A percentile compares a stretch with the other conserved stretches of the same genome.
Evolutionary conservation across 306 rosid genomes (phyloP).

Genomic region (Ormosia semicastrata): DNA sequence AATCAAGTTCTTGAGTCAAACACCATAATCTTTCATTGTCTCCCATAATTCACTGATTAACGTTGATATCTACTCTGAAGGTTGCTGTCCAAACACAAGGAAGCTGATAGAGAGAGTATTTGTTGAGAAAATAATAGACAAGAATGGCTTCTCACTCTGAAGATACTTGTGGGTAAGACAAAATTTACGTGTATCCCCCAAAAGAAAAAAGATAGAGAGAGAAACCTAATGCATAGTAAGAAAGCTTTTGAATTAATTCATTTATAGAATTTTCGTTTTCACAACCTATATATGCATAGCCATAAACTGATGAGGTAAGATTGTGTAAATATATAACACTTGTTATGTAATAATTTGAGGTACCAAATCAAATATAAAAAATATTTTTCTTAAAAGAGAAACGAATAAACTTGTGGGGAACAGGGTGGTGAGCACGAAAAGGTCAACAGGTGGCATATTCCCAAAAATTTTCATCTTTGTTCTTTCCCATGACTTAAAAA

Average conservation of each 20-base stretch:
- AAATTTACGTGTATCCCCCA: constrained; percentile 31
- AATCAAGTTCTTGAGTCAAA: constrained; percentile 37
- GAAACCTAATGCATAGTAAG: background rate
- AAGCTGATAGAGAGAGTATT: constrained; percentile 32
- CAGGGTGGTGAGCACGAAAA: constrained; percentile 2
- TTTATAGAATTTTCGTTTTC: too few relatives aligned
- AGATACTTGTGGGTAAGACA: constrained; percentile 49
- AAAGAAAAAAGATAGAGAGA: background rate
- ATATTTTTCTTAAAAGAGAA: background rate
- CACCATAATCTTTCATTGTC: constrained; percentile 37
- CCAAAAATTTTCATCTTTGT: constrained; percentile 28
- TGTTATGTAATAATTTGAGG: background rate
- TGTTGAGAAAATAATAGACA: constrained; percentile 33
- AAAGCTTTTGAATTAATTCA: too few relatives aligned
- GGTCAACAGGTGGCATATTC: constrained; percentile 30
- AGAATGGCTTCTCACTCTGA: constrained; percentile 29
- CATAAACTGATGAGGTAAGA: too few relatives aligned
- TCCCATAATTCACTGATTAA: constrained; percentile 30
- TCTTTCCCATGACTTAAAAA: constrained; percentile 41
- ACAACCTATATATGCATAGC: too few relatives aligned
- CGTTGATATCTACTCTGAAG: constrained; percentile 31
- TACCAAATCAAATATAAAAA: background rate
- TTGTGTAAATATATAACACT: background rate
- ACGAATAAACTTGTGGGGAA: background rate
- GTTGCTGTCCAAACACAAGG: constrained; percentile 41